A percentile compares a stretch with the other conserved stretches of the same genome.
phyloP scores from a whole-genome alignment of 1,284 basidiomycete genomes.

The Peniophora sp. region DNA sequence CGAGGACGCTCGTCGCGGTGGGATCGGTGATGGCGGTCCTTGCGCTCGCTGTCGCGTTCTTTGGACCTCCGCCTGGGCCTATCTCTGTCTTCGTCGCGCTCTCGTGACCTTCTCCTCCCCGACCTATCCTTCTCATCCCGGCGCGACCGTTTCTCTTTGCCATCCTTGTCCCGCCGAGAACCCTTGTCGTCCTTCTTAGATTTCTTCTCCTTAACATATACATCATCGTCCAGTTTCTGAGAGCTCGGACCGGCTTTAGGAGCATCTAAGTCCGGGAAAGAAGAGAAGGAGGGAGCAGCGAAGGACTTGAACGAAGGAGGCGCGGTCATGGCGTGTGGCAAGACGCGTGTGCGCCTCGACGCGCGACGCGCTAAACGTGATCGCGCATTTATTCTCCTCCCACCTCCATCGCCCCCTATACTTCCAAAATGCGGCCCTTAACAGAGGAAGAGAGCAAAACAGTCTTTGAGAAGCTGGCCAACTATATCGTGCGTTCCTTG shows the following conservation, averaged over 20 bases:
- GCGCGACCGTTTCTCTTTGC: background rate
- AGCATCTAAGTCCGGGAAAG: slow-evolving; percentile 49
- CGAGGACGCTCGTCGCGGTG: background rate
- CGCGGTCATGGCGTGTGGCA: slow-evolving; percentile 20
- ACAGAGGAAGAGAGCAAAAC: slow-evolving; percentile 84
- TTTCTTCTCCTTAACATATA: background rate
- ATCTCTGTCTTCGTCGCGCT: too few relatives aligned
- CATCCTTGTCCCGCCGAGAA: too few relatives aligned
- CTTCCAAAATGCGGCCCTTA: slow-evolving; percentile 63
- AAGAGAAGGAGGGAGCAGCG: slow-evolving; percentile 52
- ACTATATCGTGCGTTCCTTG: slow-evolving; percentile 66
- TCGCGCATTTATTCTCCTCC: background rate
- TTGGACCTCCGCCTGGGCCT: too few relatives aligned
- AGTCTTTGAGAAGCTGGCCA: slow-evolving; percentile 86
- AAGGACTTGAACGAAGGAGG: slow-evolving; percentile 49
- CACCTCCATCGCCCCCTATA: background rate
- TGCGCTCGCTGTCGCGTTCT: slow-evolving; percentile 11
- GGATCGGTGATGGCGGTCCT: slow-evolving; percentile 5
- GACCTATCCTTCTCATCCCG: background rate
- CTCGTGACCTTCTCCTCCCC: background rate
- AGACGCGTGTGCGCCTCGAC: background rate
- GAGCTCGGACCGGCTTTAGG: background rate
- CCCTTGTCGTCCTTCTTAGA: background rate
- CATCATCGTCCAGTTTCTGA: background rate
- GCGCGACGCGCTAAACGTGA: background rate